Conservation (phyloP, 1,284 basidiomycete genomes). For the Boletus mariae region DNA sequence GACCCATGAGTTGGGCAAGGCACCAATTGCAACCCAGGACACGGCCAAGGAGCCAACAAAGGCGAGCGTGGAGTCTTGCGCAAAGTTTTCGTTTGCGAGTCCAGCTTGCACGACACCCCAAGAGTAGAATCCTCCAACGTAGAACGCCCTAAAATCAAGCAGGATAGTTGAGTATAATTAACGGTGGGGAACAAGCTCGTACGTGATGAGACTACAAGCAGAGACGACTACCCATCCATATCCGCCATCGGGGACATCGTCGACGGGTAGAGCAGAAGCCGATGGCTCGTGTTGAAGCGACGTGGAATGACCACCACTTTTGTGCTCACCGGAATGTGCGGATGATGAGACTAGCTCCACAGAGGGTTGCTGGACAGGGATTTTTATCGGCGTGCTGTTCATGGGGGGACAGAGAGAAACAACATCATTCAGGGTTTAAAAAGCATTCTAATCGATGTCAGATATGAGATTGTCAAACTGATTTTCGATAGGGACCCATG, state of each 20-base stretch:
- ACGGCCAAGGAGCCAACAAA: slow-evolving; percentile 33
- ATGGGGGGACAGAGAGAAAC: not conserved
- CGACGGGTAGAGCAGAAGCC: not conserved
- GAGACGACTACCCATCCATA: slow-evolving; percentile 23
- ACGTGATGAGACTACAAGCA: slow-evolving; percentile 24
- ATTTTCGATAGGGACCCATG: not conserved
- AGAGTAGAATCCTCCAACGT: slow-evolving; percentile 26
- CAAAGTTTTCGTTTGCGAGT: slow-evolving; percentile 24
- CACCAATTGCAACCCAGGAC: slow-evolving; percentile 29
- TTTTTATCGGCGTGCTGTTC: not conserved
- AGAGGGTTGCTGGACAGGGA: not conserved
- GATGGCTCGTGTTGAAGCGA: not conserved
- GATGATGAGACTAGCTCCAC: not conserved
- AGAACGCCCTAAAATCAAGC: slow-evolving; percentile 19
- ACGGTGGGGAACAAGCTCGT: slow-evolving; percentile 2
- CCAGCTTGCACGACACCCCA: slow-evolving; percentile 33
- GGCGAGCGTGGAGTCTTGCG: slow-evolving; percentile 25
- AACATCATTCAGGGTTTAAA: not conserved
- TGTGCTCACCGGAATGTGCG: not conserved
- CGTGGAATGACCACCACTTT: not conserved
- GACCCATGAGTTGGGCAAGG: slow-evolving; percentile 27
- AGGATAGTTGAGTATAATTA: not conserved
- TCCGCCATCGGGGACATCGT: slow-evolving; percentile 22
- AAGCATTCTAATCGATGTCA: not conserved
- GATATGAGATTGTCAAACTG: slow-evolving; percentile 7